phyloP scores from a whole-genome alignment of 352 stramenopile species.

The Phytophthora fragariaefolia region DNA sequence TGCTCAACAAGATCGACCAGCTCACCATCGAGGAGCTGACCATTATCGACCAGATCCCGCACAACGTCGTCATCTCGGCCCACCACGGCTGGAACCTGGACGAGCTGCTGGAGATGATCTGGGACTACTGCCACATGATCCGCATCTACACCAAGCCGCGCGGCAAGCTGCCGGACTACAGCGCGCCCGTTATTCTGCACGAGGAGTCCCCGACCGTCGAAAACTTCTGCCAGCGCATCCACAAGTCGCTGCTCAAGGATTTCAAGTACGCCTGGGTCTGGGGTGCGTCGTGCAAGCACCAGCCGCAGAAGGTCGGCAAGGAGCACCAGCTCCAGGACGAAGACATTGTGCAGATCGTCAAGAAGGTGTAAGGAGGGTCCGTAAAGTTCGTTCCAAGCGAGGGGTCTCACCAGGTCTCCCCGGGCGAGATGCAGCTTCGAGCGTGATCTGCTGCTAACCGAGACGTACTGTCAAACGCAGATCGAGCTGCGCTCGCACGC shows the following conservation, averaged over 20 bases:
- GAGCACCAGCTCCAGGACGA: slow-evolving; percentile 98
- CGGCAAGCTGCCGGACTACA: slow-evolving; percentile 96
- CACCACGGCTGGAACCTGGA: slow-evolving; percentile 99
- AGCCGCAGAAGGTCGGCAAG: slow-evolving; percentile 98
- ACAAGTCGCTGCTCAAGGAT: slow-evolving; percentile 89
- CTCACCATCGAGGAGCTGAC: slow-evolving; percentile 99
- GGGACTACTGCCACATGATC: slow-evolving; percentile 98
- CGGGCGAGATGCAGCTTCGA: slow-evolving; percentile 1
- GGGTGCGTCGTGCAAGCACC: slow-evolving; percentile 97
- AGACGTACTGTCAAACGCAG: not conserved
- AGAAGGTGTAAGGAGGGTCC: slow-evolving; percentile 81
- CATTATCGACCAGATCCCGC: slow-evolving; percentile 98
- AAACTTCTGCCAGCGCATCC: slow-evolving; percentile 96
- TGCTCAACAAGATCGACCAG: slow-evolving; percentile 99
- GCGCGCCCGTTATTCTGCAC: slow-evolving; percentile 98
- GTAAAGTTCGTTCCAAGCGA: slow-evolving; percentile 3
- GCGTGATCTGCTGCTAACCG: slow-evolving; percentile 1
- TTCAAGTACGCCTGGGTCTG: slow-evolving; percentile 98
- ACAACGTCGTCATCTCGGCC: slow-evolving; percentile 98
- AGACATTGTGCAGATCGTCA: slow-evolving; percentile 99
- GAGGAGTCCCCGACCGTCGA: slow-evolving; percentile 95
- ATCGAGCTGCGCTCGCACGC: slow-evolving; percentile 8
- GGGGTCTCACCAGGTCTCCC: slow-evolving; percentile 7
- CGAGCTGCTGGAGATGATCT: slow-evolving; percentile 96
- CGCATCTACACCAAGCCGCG: slow-evolving; percentile 99